Evolutionary conservation across 228 moss, liverwort and hornwort genomes (phyloP), one percentile per base, ranked within the genome.

Genomic region (Sphagnum fallax): DNA sequence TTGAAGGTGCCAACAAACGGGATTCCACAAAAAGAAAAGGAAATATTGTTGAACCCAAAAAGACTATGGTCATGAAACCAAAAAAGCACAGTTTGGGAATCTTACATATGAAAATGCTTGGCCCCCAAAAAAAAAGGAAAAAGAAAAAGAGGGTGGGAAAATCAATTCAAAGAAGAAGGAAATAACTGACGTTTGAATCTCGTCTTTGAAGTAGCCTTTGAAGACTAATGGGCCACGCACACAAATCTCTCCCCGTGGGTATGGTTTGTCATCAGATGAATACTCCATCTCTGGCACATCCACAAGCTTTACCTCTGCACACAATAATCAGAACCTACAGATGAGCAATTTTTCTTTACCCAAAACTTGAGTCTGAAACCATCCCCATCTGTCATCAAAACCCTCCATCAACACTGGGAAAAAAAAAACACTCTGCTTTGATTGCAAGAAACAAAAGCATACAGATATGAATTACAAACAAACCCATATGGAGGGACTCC

Each of bases 211-310:
- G 79, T 98, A 93, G 63, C 97, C 93, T 77, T 87, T 74, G 84
- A 93, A 98, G 61, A 93, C 60, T 64, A 83, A 85, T 51, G 97
- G 97, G 8, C 97, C 97, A 49, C 97, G 88, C 60, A 74, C 85
- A 79, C 97, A 98, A 68, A 98, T 90, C 75, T 98, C 97, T 61
- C 97, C 97, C 63, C 97, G 80, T 15, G 97, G 93, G 62, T 90
- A 71, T 49, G 97, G 97, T 77, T 91, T 87, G 75, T 97, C 97
- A 52, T 81, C 76, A 59, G 79, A 79, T 51, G 91, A 93, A 75
- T 98, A 98, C 67, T 91, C 84, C 97, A 93, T 98, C 79, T 98
- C 97, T 16, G 90, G 89, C 67, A 93, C 93, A 75, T 98, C 97
- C 57, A 78, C 84, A 47, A 98, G 90, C 76, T 98, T 93, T 14